phyloP scores from a whole-genome alignment of 1,284 basidiomycete species.

The Clitocybe nebularis region DNA sequence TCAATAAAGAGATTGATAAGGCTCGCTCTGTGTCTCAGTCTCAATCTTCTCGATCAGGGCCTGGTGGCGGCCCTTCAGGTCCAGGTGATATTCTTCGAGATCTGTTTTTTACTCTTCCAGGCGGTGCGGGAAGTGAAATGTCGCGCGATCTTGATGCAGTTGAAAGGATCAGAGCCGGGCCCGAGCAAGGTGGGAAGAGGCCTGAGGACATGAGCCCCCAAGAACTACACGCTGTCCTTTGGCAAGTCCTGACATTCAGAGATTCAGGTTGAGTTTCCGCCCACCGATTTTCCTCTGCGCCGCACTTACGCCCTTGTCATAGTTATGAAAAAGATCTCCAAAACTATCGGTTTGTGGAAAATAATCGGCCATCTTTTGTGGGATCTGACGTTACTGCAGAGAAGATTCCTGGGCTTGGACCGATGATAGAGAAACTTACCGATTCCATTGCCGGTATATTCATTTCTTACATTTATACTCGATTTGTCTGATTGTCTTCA shows the following conservation, averaged over 20 bases:
- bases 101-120: conserved; percentile 59
- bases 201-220: conserved; percentile 86
- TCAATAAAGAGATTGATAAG: conserved; percentile 75
- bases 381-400: too few species aligned
- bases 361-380: too few species aligned
- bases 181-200: conserved; percentile 48
- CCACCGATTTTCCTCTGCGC: background rate
- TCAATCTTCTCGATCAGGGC: conserved; percentile 33
- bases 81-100: conserved; percentile 46
- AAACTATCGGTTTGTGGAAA: conserved; percentile 63
- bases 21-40: conserved; percentile 52
- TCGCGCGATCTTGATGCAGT: conserved; percentile 74
- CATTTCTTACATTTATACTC: background rate
- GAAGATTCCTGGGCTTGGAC: conserved; percentile 65
- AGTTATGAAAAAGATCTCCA: conserved; percentile 84
- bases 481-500: background rate
- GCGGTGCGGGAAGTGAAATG: conserved; percentile 55
- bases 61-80: conserved; percentile 27
- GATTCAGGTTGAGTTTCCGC: conserved; percentile 54
- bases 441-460: conserved; percentile 67
- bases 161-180: conserved; percentile 64
- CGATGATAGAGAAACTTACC: conserved; percentile 79
- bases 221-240: conserved; percentile 79
- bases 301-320: too few species aligned
- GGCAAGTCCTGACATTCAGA: conserved; percentile 85